Conservation (phyloP, 768 basidiomycete genomes). For the Russula compacta region DNA sequence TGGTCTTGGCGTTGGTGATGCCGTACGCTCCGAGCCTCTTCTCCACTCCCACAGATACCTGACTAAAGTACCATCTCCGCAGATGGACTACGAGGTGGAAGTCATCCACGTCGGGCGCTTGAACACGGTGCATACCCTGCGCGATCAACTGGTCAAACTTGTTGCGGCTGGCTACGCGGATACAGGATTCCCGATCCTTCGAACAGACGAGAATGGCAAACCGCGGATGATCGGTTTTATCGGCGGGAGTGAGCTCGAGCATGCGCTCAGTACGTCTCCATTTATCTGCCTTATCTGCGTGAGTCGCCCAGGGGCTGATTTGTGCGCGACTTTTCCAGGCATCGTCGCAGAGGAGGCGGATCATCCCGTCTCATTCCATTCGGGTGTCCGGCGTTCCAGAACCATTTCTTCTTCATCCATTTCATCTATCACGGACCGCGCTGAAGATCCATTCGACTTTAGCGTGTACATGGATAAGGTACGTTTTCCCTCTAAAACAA, state of each 20-base stretch:
- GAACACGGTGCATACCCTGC: constrained; percentile 73
- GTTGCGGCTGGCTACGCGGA: constrained; percentile 58
- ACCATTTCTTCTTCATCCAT: constrained; percentile 44
- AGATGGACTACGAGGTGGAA: constrained; percentile 63
- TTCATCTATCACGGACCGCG: constrained; percentile 39
- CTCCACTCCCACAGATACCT: not conserved
- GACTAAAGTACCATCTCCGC: constrained; percentile 2
- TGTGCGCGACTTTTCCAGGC: constrained; percentile 32
- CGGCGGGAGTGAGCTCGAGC: constrained; percentile 87
- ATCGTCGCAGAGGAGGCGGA: constrained; percentile 70
- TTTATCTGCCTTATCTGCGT: not conserved
- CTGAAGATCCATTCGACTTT: constrained; percentile 63
- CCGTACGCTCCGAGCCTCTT: constrained; percentile 41
- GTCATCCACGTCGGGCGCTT: constrained; percentile 59
- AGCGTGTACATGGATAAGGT: constrained; percentile 89
- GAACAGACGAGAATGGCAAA: constrained; percentile 38
- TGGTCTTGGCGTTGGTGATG: constrained; percentile 60
- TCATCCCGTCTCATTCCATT: constrained; percentile 56
- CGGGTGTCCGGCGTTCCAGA: constrained; percentile 29
- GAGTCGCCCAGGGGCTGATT: not conserved
- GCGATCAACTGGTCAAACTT: constrained; percentile 55
- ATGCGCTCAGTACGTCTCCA: constrained; percentile 62
- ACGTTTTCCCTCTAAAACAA: not conserved
- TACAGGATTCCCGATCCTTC: constrained; percentile 80
- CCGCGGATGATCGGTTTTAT: constrained; percentile 81